Conservation (phyloP, 225 moss, liverwort and hornwort species). For the Bryum argenteum region DNA sequence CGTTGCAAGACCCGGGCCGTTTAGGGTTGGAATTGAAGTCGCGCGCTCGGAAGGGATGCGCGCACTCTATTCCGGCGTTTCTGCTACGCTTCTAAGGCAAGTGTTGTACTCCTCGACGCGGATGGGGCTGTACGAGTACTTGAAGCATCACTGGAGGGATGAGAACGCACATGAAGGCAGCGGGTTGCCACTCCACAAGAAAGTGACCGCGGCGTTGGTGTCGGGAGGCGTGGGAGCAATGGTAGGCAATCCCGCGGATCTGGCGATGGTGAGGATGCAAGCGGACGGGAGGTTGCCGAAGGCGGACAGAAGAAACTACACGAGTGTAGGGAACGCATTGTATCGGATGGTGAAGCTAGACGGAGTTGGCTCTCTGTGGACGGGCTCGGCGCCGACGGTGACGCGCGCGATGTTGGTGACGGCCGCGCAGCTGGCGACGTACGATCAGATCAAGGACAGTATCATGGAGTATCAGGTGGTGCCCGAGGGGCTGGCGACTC, state of each 20-base stretch:
- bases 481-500: conserved; percentile 62
- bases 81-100: conserved; percentile 42
- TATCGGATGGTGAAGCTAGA: conserved; percentile 63
- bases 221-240: conserved; percentile 72
- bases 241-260: conserved; percentile 81
- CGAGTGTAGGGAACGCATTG: conserved; percentile 71
- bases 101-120: conserved; percentile 44
- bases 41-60: conserved; percentile 39
- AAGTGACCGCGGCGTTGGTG: conserved; percentile 61
- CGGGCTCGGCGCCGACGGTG: conserved; percentile 74
- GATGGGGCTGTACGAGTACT: conserved; percentile 42
- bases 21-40: conserved; percentile 42
- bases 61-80: conserved; percentile 47
- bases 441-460: conserved; percentile 81
- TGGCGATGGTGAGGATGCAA: conserved; percentile 94
- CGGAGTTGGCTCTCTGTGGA: conserved; percentile 69
- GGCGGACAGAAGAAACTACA: conserved; percentile 60
- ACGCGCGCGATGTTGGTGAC: conserved; percentile 89
- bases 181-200: conserved; percentile 63
- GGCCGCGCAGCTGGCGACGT: conserved; percentile 81
- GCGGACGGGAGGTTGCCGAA: conserved; percentile 73
- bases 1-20: conserved; percentile 27
- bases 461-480: conserved; percentile 40
- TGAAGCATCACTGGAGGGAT: conserved; percentile 44
- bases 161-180: conserved; percentile 30